phyloP scores from a whole-genome alignment of 805 yeast species.

The Nakazawaea wickerhamii region DNA sequence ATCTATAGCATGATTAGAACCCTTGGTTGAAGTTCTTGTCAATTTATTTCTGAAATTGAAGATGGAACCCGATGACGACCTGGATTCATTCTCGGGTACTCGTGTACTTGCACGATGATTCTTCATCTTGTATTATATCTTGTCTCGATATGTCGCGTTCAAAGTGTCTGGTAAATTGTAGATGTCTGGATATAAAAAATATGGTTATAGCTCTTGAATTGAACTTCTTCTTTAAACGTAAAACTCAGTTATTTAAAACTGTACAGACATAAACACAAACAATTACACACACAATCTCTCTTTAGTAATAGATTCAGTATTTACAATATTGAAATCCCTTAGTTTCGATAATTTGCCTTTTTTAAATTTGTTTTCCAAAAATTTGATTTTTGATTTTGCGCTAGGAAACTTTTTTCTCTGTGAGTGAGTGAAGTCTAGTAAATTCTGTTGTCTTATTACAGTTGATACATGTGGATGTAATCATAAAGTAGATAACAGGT shows the following conservation, averaged over 20 bases:
- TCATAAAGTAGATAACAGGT: too few relatives aligned
- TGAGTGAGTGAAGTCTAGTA: too few relatives aligned
- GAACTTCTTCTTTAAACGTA: too few relatives aligned
- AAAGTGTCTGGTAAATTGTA: background rate
- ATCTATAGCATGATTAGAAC: slow-evolving; percentile 1
- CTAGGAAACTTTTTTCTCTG: too few relatives aligned
- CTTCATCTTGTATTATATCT: slow-evolving; percentile 1
- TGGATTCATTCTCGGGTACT: slow-evolving; percentile 5
- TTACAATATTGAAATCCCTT: too few relatives aligned
- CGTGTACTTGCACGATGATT: slow-evolving; percentile 2
- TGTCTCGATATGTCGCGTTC: background rate
- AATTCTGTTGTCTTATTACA: too few relatives aligned
- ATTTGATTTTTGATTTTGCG: too few relatives aligned
- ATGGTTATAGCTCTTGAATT: too few relatives aligned
- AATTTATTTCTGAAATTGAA: slow-evolving; percentile 13
- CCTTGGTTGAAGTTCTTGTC: slow-evolving; percentile 9
- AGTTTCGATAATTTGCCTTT: too few relatives aligned
- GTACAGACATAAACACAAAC: background rate
- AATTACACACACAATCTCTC: background rate
- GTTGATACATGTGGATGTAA: too few relatives aligned
- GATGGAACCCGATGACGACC: slow-evolving; percentile 7
- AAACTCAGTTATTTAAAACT: background rate
- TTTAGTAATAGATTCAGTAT: background rate
- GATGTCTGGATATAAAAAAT: background rate
- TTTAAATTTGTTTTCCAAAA: background rate